Percentiles rank a stretch among this genome's conserved stretches.
Evolutionary conservation across 306 rosid species (phyloP).

Genomic region (Malus sylvestris): DNA sequence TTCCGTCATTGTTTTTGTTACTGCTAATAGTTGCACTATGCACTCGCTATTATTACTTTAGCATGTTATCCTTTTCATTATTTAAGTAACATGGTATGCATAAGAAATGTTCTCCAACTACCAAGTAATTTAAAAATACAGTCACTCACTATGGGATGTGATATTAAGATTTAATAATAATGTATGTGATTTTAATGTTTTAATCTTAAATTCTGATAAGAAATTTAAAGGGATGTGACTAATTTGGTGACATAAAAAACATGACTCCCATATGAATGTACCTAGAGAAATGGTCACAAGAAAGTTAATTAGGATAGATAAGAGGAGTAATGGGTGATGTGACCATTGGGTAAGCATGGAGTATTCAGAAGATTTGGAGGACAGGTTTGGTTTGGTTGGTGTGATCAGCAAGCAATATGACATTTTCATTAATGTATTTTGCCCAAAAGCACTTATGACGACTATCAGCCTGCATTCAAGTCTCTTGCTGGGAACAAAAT

Average conservation of each 20-base stretch:
- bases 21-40: background rate
- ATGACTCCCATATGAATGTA: background rate
- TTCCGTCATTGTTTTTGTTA: too few relatives aligned
- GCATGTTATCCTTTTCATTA: background rate
- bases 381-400: conserved; percentile 10
- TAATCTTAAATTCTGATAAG: background rate
- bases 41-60: background rate
- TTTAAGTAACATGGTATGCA: background rate
- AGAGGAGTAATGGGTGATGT: background rate
- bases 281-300: background rate
- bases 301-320: background rate
- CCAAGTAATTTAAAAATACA: background rate
- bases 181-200: too few relatives aligned
- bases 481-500: too few relatives aligned
- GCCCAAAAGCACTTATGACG: background rate
- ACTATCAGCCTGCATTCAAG: background rate
- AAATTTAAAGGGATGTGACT: background rate
- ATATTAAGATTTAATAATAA: too few relatives aligned
- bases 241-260: background rate
- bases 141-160: background rate
- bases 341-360: background rate
- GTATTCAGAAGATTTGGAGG: background rate
- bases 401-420: conserved; percentile 4
- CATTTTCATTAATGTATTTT: background rate
- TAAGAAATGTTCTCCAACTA: background rate